phyloP scores from a whole-genome alignment of 2,329 filamentous ascomycete genomes.

The Penicillium sp. region DNA sequence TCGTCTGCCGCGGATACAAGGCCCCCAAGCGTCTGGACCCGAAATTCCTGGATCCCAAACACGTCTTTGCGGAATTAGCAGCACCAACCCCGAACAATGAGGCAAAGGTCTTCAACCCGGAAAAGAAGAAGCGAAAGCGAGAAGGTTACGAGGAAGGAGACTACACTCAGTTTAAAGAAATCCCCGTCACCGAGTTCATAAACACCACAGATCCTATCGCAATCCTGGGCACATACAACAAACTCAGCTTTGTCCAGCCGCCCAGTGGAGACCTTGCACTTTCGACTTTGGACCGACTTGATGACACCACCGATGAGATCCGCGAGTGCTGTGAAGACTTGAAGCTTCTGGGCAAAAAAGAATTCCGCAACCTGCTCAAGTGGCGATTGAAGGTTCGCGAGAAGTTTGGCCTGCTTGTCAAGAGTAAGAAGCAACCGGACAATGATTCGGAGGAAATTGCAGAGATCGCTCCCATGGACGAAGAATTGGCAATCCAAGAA shows the following conservation, averaged over 20 bases:
- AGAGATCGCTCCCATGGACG: constrained; percentile 84
- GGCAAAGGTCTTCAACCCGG: constrained; percentile 95
- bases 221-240: constrained; percentile 80
- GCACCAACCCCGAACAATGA: constrained; percentile 88
- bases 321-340: constrained; percentile 72
- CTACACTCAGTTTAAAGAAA: constrained; percentile 85
- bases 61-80: constrained; percentile 87
- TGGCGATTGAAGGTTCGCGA: constrained; percentile 89
- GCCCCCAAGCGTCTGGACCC: constrained; percentile 90
- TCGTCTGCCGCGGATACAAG: constrained; percentile 92
- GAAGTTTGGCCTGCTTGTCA: constrained; percentile 77
- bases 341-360: constrained; percentile 85
- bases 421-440: constrained; percentile 54
- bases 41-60: constrained; percentile 79
- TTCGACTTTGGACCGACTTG: constrained; percentile 75
- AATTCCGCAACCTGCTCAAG: constrained; percentile 82
- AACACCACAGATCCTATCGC: constrained; percentile 89
- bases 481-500: constrained; percentile 83
- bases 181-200: constrained; percentile 84
- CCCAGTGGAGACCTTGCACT: constrained; percentile 77
- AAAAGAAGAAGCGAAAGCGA: constrained; percentile 94
- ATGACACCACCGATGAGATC: constrained; percentile 81
- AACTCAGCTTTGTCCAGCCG: constrained; percentile 74
- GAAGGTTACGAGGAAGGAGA: constrained; percentile 97
- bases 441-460: constrained; percentile 66